Conservation (phyloP, 2,329 filamentous ascomycete genomes). For the Penicillium sclerotigenum region DNA sequence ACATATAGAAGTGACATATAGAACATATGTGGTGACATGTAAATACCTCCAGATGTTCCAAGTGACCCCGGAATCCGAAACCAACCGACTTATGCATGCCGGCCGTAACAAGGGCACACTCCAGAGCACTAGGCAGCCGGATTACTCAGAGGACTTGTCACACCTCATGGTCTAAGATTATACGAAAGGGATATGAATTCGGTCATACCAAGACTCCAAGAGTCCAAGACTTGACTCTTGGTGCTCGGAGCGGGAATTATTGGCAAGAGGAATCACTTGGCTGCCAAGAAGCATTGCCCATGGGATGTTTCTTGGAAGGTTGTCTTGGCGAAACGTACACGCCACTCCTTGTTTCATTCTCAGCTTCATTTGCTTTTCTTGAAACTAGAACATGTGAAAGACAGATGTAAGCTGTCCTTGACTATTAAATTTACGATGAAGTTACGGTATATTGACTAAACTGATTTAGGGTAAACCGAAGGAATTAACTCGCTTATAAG, state of each 20-base stretch:
- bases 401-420: not conserved
- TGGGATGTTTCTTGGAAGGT: slow-evolving; percentile 7
- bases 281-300: slow-evolving; percentile 25
- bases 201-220: slow-evolving; percentile 19
- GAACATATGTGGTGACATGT: not conserved
- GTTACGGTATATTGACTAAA: not conserved
- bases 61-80: not conserved
- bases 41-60: not conserved
- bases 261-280: slow-evolving; percentile 28
- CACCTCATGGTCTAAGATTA: not conserved
- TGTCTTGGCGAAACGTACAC: slow-evolving; percentile 16
- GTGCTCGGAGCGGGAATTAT: slow-evolving; percentile 25
- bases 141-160: slow-evolving; percentile 1
- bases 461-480: not conserved
- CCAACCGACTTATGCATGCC: slow-evolving; percentile 4
- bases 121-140: slow-evolving; percentile 12
- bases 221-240: slow-evolving; percentile 6
- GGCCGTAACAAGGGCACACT: not conserved
- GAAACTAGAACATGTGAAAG: not conserved
- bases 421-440: not conserved
- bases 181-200: not conserved
- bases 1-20: not conserved
- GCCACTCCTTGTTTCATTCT: not conserved
- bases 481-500: not conserved
- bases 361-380: not conserved